Conservation (phyloP, 1,284 basidiomycete species). For the Albatrellus sp. region DNA sequence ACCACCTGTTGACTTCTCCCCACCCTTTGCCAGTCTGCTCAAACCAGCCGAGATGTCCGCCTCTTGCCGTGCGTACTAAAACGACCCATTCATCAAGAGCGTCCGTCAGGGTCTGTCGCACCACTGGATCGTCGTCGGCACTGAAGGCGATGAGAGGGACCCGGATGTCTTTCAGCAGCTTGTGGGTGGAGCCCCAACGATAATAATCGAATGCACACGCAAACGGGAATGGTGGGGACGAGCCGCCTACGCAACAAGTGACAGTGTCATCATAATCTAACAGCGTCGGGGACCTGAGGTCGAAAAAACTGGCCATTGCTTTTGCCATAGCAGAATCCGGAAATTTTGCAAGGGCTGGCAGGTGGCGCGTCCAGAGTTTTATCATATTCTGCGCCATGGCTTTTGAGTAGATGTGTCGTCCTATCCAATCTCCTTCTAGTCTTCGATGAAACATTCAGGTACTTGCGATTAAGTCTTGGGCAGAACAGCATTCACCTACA, state of each 20-base stretch:
- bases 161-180: constrained; percentile 41
- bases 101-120: constrained; percentile 48
- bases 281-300: constrained; percentile 42
- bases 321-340: constrained; percentile 39
- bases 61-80: constrained; percentile 63
- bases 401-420: constrained; percentile 67
- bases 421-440: constrained; percentile 52
- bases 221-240: constrained; percentile 73
- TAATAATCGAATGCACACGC: constrained; percentile 76
- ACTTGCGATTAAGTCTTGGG: constrained; percentile 7
- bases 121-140: constrained; percentile 87
- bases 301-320: constrained; percentile 24
- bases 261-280: constrained; percentile 55
- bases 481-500: constrained; percentile 23
- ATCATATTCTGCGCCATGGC: constrained; percentile 76
- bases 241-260: constrained; percentile 69
- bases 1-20: constrained; percentile 50
- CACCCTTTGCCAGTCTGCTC: constrained; percentile 32
- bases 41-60: constrained; percentile 97
- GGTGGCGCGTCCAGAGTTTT: constrained; percentile 54
- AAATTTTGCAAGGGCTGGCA: constrained; percentile 31
- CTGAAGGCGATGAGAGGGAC: constrained; percentile 79
- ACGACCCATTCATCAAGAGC: constrained; percentile 56
- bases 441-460: constrained; percentile 22
- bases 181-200: constrained; percentile 47